These are phyloP conservation scores for Mycena indigotica DNA, from an alignment of 768 basidiomycete genomes.

Conservation along the genomic window DNA sequence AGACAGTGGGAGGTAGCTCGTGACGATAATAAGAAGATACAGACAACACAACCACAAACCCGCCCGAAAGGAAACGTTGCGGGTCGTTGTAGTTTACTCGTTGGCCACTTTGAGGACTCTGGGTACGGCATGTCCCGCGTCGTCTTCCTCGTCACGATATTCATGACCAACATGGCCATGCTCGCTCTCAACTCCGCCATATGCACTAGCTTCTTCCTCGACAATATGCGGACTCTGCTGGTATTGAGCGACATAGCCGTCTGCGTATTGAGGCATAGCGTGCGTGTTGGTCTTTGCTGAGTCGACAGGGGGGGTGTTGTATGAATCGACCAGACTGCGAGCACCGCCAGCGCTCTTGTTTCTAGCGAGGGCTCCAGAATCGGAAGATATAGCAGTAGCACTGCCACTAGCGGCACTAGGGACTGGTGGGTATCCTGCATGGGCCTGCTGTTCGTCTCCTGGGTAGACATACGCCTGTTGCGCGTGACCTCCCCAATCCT, in stretches of 20 bases:
- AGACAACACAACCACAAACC: not conserved
- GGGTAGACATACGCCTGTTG: conserved; percentile 18
- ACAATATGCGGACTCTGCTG: conserved; percentile 25
- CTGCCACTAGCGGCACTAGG: not conserved
- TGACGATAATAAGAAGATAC: not conserved
- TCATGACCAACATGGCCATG: conserved; percentile 22
- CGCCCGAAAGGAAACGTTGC: not conserved
- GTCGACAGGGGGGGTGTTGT: not conserved
- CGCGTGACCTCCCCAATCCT: conserved; percentile 13
- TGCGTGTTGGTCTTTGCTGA: not conserved
- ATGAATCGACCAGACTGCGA: conserved; percentile 19
- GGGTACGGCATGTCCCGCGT: not conserved
- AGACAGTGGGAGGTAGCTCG: not conserved
- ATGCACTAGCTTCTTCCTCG: conserved; percentile 28
- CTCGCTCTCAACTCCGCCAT: conserved; percentile 26
- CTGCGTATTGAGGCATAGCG: conserved; percentile 16
- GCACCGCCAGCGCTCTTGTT: conserved; percentile 16
- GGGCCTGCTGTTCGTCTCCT: conserved; percentile 11
- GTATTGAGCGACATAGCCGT: conserved; percentile 22
- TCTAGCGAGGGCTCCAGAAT: conserved; percentile 6
- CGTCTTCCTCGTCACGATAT: not conserved
- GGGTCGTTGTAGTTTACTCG: not conserved
- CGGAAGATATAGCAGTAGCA: conserved; percentile 4
- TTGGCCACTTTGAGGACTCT: not conserved
- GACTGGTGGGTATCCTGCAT: conserved; percentile 13